These are phyloP conservation scores for Vaccinium macrocarpon DNA, from an alignment of 148 eudicot species.

Conservation along the genomic window DNA sequence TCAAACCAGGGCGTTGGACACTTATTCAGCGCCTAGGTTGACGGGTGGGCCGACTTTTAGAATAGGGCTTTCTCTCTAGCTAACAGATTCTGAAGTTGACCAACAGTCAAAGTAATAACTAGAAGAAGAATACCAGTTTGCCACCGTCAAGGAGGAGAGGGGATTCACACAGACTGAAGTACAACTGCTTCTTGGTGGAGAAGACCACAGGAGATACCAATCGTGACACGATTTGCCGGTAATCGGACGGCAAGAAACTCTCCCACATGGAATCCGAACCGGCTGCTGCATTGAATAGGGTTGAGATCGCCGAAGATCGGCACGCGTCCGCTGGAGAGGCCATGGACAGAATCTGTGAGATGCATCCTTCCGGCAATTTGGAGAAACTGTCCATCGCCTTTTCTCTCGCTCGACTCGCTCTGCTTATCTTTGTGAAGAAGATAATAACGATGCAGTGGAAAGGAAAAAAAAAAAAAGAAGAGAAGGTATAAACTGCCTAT, in stretches of 20 bases:
- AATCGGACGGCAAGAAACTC: conserved; percentile 37
- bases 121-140: not conserved
- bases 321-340: conserved; percentile 27
- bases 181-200: conserved; percentile 42
- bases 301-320: conserved; percentile 19
- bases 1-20: no score
- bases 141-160: conserved; percentile 21
- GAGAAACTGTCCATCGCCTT: not conserved
- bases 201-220: not conserved
- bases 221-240: conserved; percentile 27
- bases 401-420: no score
- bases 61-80: no score
- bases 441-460: no score
- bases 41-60: no score
- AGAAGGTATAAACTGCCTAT: no score
- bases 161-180: conserved; percentile 30
- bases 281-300: conserved; percentile 17
- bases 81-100: no score
- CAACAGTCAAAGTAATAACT: no score
- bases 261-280: conserved; percentile 29
- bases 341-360: conserved; percentile 22
- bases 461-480: no score
- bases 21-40: no score
- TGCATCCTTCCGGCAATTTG: conserved; percentile 19
- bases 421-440: no score